Conservation (phyloP, 768 basidiomycete genomes). For the Naganishia vishniacii region DNA sequence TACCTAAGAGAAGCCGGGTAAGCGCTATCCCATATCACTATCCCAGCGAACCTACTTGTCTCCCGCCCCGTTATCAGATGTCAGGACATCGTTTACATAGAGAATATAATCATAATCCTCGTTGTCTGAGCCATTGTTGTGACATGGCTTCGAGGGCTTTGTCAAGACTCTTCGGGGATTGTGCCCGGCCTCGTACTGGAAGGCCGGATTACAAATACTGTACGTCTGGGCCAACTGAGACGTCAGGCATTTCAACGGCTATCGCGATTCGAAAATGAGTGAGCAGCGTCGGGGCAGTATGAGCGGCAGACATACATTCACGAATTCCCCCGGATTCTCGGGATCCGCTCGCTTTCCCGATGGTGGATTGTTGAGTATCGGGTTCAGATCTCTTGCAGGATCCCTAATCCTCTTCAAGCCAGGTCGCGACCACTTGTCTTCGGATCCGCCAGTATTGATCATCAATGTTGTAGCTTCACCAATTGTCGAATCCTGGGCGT, state of each 20-base stretch:
- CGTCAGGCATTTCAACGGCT: conserved; percentile 68
- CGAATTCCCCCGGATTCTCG: conserved; percentile 58
- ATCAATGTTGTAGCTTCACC: conserved; percentile 17
- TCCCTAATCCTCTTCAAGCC: conserved; percentile 77
- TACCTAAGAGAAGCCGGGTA: conserved; percentile 56
- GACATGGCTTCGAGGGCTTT: conserved; percentile 89
- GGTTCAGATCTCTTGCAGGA: conserved; percentile 64
- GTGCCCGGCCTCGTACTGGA: conserved; percentile 87
- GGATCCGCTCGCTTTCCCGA: conserved; percentile 70
- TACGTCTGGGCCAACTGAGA: conserved; percentile 84
- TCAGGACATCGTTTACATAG: conserved; percentile 97
- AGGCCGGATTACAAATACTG: conserved; percentile 86
- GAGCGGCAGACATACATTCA: conserved; percentile 63
- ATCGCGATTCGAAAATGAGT: conserved; percentile 11
- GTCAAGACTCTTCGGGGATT: conserved; percentile 95
- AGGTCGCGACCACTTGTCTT: conserved; percentile 35
- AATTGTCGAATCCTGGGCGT: background rate
- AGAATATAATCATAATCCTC: conserved; percentile 99
- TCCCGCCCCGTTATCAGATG: conserved; percentile 72
- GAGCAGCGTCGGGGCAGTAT: too few species aligned
- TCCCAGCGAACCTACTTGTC: conserved; percentile 64
- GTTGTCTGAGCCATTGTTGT: conserved; percentile 97
- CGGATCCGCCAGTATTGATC: conserved; percentile 13
- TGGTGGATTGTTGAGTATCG: conserved; percentile 62
- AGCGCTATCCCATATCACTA: background rate